These are phyloP conservation scores for Trichoderma parareesei DNA, from an alignment of 495 filamentous ascomycete species.

Conservation along the genomic window DNA sequence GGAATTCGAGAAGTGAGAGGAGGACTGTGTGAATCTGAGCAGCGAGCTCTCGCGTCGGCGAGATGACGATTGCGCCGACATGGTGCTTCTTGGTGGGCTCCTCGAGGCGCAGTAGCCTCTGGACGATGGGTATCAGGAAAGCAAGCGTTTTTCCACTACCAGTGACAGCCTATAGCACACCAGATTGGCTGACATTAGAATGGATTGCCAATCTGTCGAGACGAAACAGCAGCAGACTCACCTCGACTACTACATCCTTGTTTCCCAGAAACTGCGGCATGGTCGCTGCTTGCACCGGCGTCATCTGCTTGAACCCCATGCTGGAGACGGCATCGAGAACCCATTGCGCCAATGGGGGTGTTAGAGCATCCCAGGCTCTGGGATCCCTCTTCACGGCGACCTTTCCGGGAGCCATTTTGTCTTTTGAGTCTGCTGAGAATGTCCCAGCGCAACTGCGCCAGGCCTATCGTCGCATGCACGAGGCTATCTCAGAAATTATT, in stretches of 20 bases:
- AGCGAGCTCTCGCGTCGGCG: slow-evolving; percentile 88
- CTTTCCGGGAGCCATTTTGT: slow-evolving; percentile 30
- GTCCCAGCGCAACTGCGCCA: not conserved
- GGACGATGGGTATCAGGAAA: slow-evolving; percentile 82
- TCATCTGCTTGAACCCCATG: slow-evolving; percentile 83
- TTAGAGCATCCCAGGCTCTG: slow-evolving; percentile 72
- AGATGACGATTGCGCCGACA: slow-evolving; percentile 81
- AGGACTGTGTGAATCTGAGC: slow-evolving; percentile 85
- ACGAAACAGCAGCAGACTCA: slow-evolving; percentile 15
- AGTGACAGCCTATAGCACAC: slow-evolving; percentile 60
- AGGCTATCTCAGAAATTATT: slow-evolving; percentile 7
- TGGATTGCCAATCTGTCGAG: not conserved
- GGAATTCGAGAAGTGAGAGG: slow-evolving; percentile 67
- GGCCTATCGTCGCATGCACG: not conserved
- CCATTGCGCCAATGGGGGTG: slow-evolving; percentile 80
- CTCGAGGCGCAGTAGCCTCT: slow-evolving; percentile 62
- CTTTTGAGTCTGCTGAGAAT: not conserved
- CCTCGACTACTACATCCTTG: slow-evolving; percentile 94
- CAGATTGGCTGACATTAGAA: not conserved
- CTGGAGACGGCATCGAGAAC: slow-evolving; percentile 71
- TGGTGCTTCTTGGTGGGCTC: slow-evolving; percentile 81
- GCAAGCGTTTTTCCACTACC: slow-evolving; percentile 92
- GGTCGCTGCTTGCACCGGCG: slow-evolving; percentile 88
- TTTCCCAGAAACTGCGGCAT: slow-evolving; percentile 87
- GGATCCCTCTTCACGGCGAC: slow-evolving; percentile 33